Percentiles rank a stretch among this genome's conserved stretches.
Conservation (phyloP, 495 filamentous ascomycete species). For the Cairneyella variabilis region DNA sequence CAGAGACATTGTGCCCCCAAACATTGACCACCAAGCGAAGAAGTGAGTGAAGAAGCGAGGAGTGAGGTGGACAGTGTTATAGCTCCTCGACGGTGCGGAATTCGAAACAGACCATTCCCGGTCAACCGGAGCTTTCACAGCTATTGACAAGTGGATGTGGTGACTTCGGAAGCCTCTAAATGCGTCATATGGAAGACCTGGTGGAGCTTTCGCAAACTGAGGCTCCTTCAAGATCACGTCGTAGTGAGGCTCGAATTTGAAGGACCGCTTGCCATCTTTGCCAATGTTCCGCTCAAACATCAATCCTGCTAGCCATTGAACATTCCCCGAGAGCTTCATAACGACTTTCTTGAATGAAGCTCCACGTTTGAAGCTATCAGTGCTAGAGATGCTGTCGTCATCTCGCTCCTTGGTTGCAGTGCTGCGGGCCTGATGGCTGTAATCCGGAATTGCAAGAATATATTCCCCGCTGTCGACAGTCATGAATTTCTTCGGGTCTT, state of each 20-base stretch:
- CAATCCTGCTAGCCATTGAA: constrained; percentile 84
- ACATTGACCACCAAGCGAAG: constrained; percentile 96
- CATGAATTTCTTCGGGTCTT: constrained; percentile 91
- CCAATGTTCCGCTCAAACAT: constrained; percentile 82
- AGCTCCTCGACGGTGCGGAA: constrained; percentile 71
- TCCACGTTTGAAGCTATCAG: constrained; percentile 63
- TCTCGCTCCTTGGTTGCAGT: constrained; percentile 54
- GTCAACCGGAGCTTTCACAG: constrained; percentile 76
- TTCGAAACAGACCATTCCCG: constrained; percentile 75
- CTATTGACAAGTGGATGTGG: constrained; percentile 90
- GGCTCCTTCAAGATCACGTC: constrained; percentile 83
- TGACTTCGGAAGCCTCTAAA: constrained; percentile 92
- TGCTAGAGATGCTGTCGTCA: constrained; percentile 57
- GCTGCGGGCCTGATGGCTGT: constrained; percentile 78
- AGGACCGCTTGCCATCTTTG: constrained; percentile 60
- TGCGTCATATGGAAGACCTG: constrained; percentile 72
- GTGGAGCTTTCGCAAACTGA: constrained; percentile 56
- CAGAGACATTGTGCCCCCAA: constrained; percentile 90
- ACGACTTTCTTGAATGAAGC: constrained; percentile 93
- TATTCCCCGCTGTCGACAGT: constrained; percentile 92
- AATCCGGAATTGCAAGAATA: constrained; percentile 89
- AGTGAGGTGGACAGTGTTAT: constrained; percentile 90
- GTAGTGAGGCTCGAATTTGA: constrained; percentile 89
- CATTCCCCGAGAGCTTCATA: constrained; percentile 96
- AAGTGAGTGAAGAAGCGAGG: constrained; percentile 98